These are phyloP conservation scores for Olyra latifolia DNA, from an alignment of 176 grass and related monocot species.

Conservation along the genomic window DNA sequence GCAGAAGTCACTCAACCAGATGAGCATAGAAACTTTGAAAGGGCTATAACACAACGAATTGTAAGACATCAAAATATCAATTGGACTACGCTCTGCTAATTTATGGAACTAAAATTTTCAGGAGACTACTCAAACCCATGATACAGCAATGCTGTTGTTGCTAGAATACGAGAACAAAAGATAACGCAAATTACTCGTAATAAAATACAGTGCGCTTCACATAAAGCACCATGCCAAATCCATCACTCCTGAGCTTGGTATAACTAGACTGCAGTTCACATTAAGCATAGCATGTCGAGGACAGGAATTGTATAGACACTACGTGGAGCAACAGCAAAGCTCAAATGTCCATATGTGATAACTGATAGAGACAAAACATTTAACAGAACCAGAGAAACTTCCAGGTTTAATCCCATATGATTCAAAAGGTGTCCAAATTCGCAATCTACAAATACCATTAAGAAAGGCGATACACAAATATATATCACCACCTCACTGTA, in stretches of 20 bases:
- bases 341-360: neutral
- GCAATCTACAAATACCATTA: neutral
- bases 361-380: neutral
- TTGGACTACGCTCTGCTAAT: constrained; percentile 8
- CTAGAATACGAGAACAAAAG: constrained; percentile 24
- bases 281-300: constrained; percentile 2
- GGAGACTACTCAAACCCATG: neutral
- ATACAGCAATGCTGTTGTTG: neutral
- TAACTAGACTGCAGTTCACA: neutral
- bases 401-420: neutral
- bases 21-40: neutral
- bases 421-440: neutral
- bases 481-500: neutral
- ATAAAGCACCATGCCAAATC: constrained; percentile 14
- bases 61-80: constrained; percentile 12
- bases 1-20: neutral
- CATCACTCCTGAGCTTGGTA: neutral
- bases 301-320: neutral
- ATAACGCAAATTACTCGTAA: neutral
- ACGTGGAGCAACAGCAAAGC: neutral
- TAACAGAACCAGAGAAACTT: neutral
- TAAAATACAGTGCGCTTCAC: neutral
- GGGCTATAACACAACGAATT: neutral
- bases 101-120: neutral
- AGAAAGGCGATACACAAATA: neutral